Evolutionary conservation across 108 stramenopile genomes (phyloP).

Genomic region (Mayamaea pseudoterrestris): DNA sequence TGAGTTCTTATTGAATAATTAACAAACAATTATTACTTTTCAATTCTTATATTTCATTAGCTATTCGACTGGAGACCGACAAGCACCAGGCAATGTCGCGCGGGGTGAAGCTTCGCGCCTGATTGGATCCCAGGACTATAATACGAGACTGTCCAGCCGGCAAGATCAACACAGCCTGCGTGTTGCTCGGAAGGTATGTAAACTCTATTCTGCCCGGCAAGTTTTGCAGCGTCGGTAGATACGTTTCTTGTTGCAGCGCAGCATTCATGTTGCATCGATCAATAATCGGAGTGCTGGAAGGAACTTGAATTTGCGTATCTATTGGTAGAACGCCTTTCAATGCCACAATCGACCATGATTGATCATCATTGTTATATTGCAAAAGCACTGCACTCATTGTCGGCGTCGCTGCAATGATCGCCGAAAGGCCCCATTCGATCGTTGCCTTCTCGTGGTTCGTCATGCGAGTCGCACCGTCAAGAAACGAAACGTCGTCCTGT

Average conservation of each 20-base stretch:
- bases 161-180: constrained; percentile 59
- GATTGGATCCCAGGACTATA: constrained; percentile 62
- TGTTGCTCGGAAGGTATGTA: constrained; percentile 62
- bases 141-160: constrained; percentile 23
- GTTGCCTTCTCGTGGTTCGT: background rate
- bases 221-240: constrained; percentile 74
- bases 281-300: constrained; percentile 52
- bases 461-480: background rate
- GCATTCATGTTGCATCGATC: constrained; percentile 33
- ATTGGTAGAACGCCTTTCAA: constrained; percentile 41
- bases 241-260: constrained; percentile 39
- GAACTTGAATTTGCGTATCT: too few species aligned
- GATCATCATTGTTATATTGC: constrained; percentile 6
- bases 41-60: background rate
- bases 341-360: constrained; percentile 34
- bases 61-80: background rate
- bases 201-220: constrained; percentile 70
- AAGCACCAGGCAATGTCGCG: constrained; percentile 74
- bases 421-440: constrained; percentile 41
- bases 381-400: constrained; percentile 55
- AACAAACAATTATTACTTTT: constrained; percentile 1
- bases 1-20: constrained; percentile 69
- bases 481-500: constrained; percentile 7
- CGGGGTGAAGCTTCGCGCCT: constrained; percentile 69
- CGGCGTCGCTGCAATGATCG: constrained; percentile 50